Evolutionary conservation across 345 rosid genomes (phyloP).

Genomic region (Pelargonium nanum): DNA sequence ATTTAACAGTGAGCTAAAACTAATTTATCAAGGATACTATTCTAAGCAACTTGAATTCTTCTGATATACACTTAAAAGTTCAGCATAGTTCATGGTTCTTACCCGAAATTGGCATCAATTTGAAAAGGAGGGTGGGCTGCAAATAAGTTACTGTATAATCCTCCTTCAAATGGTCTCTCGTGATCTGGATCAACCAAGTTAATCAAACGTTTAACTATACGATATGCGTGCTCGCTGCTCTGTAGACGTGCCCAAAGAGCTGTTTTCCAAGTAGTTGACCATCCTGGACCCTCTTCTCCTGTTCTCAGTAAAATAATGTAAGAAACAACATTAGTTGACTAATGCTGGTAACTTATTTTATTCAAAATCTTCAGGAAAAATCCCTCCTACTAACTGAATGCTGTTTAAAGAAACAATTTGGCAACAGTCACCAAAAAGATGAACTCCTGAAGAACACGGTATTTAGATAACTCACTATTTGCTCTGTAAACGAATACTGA

Average conservation of each 20-base stretch:
- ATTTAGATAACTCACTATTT: not conserved
- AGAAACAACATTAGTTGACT: too few relatives aligned
- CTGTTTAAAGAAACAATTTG: not conserved
- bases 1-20: too few relatives aligned
- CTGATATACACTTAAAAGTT: too few relatives aligned
- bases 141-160: constrained; percentile 79
- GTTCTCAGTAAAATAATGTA: not conserved
- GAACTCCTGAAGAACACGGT: too few relatives aligned
- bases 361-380: not conserved
- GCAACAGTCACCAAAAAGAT: not conserved
- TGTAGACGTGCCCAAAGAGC: constrained; percentile 82
- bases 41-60: too few relatives aligned
- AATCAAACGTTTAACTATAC: constrained; percentile 63
- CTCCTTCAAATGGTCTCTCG: constrained; percentile 57
- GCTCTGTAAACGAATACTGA: not conserved
- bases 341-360: not conserved
- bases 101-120: constrained; percentile 98
- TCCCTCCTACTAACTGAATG: not conserved
- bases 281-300: constrained; percentile 97
- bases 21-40: too few relatives aligned
- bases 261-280: constrained; percentile 89
- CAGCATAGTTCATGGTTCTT: constrained; percentile 15
- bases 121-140: constrained; percentile 96
- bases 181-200: constrained; percentile 65
- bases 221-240: constrained; percentile 59